A percentile compares a stretch with the other conserved stretches of the same genome.
Conservation (phyloP, 169 alveolate species). For the Neospora caninum region DNA sequence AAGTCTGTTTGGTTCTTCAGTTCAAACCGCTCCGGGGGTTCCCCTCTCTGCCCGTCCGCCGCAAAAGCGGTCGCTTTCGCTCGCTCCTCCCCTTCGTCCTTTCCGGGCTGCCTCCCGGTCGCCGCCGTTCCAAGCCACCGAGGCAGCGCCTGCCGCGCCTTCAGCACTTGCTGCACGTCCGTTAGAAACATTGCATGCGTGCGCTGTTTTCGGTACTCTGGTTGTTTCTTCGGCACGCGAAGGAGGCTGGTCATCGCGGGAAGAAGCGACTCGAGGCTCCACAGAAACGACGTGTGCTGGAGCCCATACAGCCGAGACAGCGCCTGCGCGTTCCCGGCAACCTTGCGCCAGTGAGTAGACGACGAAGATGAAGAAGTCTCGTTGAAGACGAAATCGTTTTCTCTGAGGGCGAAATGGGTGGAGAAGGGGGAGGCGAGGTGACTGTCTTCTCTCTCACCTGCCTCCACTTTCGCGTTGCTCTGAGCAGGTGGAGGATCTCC, state of each 20-base stretch:
- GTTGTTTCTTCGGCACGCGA: constrained; percentile 14
- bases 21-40: background rate
- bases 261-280: background rate
- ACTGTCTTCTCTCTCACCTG: too few species aligned
- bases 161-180: background rate
- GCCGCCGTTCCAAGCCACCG: background rate
- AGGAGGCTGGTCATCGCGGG: background rate
- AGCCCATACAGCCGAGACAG: constrained; percentile 21
- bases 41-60: background rate
- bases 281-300: constrained; percentile 31
- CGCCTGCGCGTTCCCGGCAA: constrained; percentile 38
- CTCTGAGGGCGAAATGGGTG: background rate
- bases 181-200: background rate
- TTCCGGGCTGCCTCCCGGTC: background rate
- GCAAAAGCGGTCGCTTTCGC: too few species aligned
- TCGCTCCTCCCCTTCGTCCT: background rate
- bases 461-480: too few species aligned
- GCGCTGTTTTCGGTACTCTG: background rate
- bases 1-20: background rate
- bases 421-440: background rate
- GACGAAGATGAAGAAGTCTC: background rate
- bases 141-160: background rate
- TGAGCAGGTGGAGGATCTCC: too few species aligned
- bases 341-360: background rate
- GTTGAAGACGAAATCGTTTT: background rate